Conservation (phyloP, 345 rosid genomes). For the Salix brachista region DNA sequence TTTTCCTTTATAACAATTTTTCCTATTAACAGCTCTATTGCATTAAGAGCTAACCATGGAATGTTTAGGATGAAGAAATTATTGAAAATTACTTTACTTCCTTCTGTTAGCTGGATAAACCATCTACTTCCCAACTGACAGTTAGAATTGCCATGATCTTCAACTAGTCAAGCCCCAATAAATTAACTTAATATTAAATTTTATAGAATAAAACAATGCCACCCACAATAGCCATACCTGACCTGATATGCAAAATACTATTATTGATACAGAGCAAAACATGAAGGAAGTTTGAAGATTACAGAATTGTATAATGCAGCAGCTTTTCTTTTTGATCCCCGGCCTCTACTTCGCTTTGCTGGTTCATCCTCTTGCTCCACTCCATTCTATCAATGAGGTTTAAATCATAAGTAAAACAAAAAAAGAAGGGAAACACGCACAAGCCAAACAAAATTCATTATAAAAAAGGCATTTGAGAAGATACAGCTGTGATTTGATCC, state of each 20-base stretch:
- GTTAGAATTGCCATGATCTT: neutral
- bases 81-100: neutral
- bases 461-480: constrained; percentile 7
- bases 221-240: neutral
- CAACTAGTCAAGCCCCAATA: neutral
- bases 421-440: neutral
- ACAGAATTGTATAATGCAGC: constrained; percentile 61
- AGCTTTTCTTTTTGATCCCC: constrained; percentile 74
- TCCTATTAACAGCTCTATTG: neutral
- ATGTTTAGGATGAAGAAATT: neutral
- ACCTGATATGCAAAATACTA: neutral
- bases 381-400: constrained; percentile 47
- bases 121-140: too few species aligned
- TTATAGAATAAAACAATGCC: neutral
- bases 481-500: constrained; percentile 72
- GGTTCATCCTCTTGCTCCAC: constrained; percentile 42
- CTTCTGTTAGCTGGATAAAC: too few species aligned
- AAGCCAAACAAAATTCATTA: constrained; percentile 7
- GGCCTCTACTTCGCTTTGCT: constrained; percentile 44
- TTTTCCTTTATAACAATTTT: neutral
- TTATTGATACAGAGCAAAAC: neutral
- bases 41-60: neutral
- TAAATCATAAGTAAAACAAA: constrained; percentile 15
- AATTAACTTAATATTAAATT: neutral
- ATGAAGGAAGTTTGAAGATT: constrained; percentile 14